These are phyloP conservation scores for Blechomonas ayalai DNA, from an alignment of 208 protist genomes.

Conservation along the genomic window DNA sequence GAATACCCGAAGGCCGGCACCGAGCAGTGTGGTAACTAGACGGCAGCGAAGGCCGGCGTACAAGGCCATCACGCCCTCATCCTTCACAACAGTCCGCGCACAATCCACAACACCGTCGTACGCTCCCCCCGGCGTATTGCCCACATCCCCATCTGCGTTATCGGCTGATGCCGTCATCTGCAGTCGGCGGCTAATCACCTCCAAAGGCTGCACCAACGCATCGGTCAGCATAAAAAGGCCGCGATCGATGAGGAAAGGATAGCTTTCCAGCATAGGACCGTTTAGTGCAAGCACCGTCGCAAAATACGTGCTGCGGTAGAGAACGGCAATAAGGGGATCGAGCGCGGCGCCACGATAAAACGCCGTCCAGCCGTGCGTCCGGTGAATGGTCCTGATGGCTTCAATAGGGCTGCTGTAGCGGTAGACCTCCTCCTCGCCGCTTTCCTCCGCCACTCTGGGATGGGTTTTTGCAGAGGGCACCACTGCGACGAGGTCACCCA, in stretches of 20 bases:
- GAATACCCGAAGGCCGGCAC: too few relatives aligned
- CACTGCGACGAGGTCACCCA: conserved; percentile 62
- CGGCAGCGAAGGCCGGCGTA: conserved; percentile 42
- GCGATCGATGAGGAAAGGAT: conserved; percentile 50
- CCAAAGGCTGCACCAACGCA: conserved; percentile 61
- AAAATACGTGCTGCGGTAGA: conserved; percentile 60
- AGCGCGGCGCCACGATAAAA: conserved; percentile 59
- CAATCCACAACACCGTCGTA: conserved; percentile 64
- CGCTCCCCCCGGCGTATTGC: conserved; percentile 2
- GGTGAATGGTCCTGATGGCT: conserved; percentile 36
- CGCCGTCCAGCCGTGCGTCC: conserved; percentile 42
- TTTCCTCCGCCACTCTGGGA: not conserved
- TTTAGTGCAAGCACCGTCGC: conserved; percentile 21
- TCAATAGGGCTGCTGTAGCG: conserved; percentile 54
- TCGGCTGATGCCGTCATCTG: conserved; percentile 60
- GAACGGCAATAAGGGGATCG: conserved; percentile 53
- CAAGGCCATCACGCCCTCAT: conserved; percentile 67
- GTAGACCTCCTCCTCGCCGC: conserved; percentile 31
- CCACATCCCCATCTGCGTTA: conserved; percentile 5
- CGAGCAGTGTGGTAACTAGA: conserved; percentile 16
- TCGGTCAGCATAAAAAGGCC: conserved; percentile 50
- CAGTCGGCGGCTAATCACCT: conserved; percentile 71
- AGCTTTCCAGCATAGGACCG: conserved; percentile 19
- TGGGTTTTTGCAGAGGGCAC: not conserved
- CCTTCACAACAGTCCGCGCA: conserved; percentile 45